phyloP scores from a whole-genome alignment of 192 early-diverging fungal genomes.

The Mortierella alpina region DNA sequence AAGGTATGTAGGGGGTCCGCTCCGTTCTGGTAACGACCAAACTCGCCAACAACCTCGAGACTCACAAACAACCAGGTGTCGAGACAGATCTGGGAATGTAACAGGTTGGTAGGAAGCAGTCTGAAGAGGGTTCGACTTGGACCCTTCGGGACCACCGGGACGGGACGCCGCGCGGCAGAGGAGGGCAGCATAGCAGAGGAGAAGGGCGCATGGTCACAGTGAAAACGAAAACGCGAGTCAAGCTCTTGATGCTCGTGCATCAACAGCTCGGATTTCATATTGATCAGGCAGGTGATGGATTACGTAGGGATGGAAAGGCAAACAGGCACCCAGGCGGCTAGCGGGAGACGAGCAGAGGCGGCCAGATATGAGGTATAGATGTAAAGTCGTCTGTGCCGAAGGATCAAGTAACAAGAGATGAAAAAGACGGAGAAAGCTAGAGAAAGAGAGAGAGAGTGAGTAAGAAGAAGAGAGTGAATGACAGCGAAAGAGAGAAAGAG shows the following conservation, averaged over 20 bases:
- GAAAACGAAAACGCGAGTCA: too few species aligned
- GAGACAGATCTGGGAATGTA: background rate
- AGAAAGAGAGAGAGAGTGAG: background rate
- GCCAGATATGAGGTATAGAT: too few species aligned
- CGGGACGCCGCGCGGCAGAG: background rate
- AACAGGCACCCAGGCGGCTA: too few species aligned
- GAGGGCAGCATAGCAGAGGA: conserved; percentile 1
- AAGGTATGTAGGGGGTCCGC: background rate
- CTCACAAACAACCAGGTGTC: conserved; percentile 11
- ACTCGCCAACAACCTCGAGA: conserved; percentile 19
- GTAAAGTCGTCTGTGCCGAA: background rate
- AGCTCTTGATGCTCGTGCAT: too few species aligned
- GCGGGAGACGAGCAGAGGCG: too few species aligned
- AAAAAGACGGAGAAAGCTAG: background rate
- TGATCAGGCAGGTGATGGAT: too few species aligned
- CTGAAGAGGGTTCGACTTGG: conserved; percentile 2
- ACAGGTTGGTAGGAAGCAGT: background rate
- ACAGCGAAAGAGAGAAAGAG: background rate
- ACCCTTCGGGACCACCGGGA: too few species aligned
- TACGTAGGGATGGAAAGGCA: too few species aligned
- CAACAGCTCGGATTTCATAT: too few species aligned
- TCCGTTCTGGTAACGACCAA: conserved; percentile 4
- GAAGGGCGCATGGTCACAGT: too few species aligned
- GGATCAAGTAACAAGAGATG: background rate
- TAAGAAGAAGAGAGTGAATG: background rate